Percentiles rank a stretch among this genome's conserved stretches.
Conservation (phyloP, 2,329 filamentous ascomycete species). For the Penicillium sp. region DNA sequence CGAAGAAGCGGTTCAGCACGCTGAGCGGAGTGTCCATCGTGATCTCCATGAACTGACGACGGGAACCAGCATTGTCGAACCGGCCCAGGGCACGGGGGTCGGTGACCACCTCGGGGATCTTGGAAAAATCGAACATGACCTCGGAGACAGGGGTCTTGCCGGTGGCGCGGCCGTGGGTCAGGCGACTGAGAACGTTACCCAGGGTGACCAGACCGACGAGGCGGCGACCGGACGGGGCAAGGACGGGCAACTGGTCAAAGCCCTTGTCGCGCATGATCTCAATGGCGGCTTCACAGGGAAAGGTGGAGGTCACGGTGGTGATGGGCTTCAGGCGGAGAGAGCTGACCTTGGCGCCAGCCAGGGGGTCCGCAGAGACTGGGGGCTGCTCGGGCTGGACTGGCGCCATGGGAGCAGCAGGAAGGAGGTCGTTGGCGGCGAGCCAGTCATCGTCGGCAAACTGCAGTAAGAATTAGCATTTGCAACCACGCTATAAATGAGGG, state of each 20-base stretch:
- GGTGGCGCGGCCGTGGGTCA: slow-evolving; percentile 78
- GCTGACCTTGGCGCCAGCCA: slow-evolving; percentile 75
- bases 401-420: slow-evolving; percentile 61
- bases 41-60: slow-evolving; percentile 85
- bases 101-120: slow-evolving; percentile 85
- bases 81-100: slow-evolving; percentile 69
- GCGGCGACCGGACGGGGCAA: slow-evolving; percentile 66
- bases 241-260: slow-evolving; percentile 95
- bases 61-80: slow-evolving; percentile 29
- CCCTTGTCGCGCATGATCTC: slow-evolving; percentile 98
- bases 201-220: slow-evolving; percentile 93
- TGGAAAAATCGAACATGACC: slow-evolving; percentile 96
- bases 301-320: slow-evolving; percentile 73
- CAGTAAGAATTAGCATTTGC: neutral
- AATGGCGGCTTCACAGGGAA: slow-evolving; percentile 80
- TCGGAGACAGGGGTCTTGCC: slow-evolving; percentile 73
- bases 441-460: slow-evolving; percentile 96
- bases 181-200: slow-evolving; percentile 88
- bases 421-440: slow-evolving; percentile 93
- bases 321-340: slow-evolving; percentile 90
- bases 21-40: slow-evolving; percentile 84
- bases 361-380: slow-evolving; percentile 62
- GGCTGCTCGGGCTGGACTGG: slow-evolving; percentile 30
- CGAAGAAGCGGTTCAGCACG: slow-evolving; percentile 87
- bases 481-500: neutral